Evolutionary conservation across 2,329 filamentous ascomycete genomes (phyloP).

Genomic region (Fusarium agapanthi): DNA sequence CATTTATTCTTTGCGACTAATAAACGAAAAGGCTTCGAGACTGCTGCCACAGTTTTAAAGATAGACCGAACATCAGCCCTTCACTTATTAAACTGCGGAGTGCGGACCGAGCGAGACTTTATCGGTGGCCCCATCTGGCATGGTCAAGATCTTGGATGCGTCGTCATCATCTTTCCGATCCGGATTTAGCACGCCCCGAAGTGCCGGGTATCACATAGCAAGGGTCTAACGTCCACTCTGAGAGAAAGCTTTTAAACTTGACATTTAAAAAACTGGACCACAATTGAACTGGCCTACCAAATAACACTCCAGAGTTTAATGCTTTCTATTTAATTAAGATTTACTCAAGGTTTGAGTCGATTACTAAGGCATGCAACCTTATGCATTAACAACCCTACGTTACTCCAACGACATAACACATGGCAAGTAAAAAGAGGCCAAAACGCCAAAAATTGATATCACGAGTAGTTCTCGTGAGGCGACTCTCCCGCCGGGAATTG

Average conservation of each 20-base stretch:
- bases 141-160: constrained; percentile 1
- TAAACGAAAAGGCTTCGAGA: neutral
- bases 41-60: neutral
- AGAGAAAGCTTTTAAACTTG: neutral
- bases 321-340: neutral
- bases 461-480: constrained; percentile 28
- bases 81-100: neutral
- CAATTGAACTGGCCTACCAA: neutral
- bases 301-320: neutral
- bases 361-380: neutral
- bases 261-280: neutral
- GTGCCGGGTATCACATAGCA: neutral
- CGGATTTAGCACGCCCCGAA: neutral
- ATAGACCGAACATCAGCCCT: neutral
- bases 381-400: neutral
- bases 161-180: constrained; percentile 19
- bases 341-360: neutral
- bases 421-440: neutral
- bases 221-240: neutral
- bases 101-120: neutral
- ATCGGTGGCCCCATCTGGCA: constrained; percentile 15
- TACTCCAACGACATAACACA: neutral
- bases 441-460: constrained; percentile 24
- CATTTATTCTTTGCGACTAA: neutral
- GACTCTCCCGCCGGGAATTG: constrained; percentile 43